Percentiles rank a stretch among this genome's conserved stretches.
phyloP scores from a whole-genome alignment of 306 rosid genomes.

The Sicyos baderoa region DNA sequence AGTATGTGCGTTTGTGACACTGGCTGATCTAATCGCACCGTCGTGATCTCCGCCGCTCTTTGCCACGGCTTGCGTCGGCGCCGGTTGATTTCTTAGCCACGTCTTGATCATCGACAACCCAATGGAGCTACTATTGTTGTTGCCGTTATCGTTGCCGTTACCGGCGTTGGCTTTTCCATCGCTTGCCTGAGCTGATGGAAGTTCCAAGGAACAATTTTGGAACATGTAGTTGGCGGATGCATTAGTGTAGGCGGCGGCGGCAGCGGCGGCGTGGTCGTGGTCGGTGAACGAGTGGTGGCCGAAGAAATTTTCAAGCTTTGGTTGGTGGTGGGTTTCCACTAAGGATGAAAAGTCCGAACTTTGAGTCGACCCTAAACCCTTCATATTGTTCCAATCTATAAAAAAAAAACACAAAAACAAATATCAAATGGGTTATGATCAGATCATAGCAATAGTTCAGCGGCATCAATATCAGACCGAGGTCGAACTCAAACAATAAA shows the following conservation, averaged over 20 bases:
- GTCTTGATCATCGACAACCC: constrained; percentile 85
- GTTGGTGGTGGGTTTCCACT: constrained; percentile 34
- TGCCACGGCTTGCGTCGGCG: constrained; percentile 19
- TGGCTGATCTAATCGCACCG: constrained; percentile 6
- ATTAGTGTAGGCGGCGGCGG: constrained; percentile 21
- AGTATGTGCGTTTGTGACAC: constrained; percentile 30
- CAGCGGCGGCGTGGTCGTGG: constrained; percentile 23
- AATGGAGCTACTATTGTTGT: constrained; percentile 31
- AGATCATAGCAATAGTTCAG: no score
- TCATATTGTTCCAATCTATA: constrained; percentile 56
- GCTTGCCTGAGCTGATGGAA: constrained; percentile 22
- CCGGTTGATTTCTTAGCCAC: constrained; percentile 76
- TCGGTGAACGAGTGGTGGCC: constrained; percentile 61
- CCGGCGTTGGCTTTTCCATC: background rate
- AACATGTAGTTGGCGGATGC: constrained; percentile 26
- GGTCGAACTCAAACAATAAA: no score
- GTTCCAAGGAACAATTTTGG: constrained; percentile 32
- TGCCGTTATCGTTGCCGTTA: background rate
- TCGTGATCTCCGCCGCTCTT: constrained; percentile 19
- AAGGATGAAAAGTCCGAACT: constrained; percentile 27
- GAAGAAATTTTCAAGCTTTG: constrained; percentile 83
- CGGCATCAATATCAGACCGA: no score
- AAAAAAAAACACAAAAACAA: background rate
- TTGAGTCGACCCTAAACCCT: constrained; percentile 28
- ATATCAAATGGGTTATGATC: background rate